These are phyloP conservation scores for Plasmodium gonderi DNA, from an alignment of 169 alveolate species.

Conservation along the genomic window DNA sequence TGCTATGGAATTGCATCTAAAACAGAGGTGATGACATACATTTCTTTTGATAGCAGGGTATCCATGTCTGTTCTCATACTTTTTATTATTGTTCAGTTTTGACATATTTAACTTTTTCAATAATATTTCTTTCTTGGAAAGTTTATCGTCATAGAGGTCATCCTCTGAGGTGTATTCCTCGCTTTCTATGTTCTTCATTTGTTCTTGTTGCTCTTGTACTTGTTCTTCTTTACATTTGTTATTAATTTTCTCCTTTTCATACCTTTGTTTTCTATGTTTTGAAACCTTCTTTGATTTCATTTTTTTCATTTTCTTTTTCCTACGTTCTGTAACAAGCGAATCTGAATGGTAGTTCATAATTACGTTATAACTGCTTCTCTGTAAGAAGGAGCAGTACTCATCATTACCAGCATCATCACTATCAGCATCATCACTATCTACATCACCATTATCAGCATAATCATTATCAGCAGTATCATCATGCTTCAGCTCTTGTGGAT, in stretches of 20 bases:
- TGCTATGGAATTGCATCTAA: conserved; percentile 55
- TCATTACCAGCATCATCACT: no score
- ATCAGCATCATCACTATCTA: no score
- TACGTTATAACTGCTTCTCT: background rate
- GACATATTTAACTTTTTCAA: background rate
- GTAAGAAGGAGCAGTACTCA: conserved; percentile 18
- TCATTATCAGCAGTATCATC: no score
- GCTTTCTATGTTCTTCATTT: background rate
- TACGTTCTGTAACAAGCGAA: conserved; percentile 8
- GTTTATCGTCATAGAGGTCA: background rate
- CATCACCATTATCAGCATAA: no score
- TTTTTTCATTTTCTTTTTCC: conserved; percentile 1
- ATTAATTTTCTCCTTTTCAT: background rate
- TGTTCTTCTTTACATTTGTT: background rate
- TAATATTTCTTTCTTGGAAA: background rate
- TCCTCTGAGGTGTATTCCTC: background rate
- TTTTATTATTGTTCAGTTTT: background rate
- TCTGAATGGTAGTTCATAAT: conserved; percentile 35
- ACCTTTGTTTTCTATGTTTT: background rate
- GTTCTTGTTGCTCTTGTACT: background rate
- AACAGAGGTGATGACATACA: conserved; percentile 67
- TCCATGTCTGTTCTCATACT: background rate
- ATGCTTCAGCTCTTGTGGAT: background rate
- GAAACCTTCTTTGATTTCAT: background rate
- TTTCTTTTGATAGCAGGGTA: conserved; percentile 8